phyloP scores from a whole-genome alignment of 257 asterid genomes.

The Solanum raphanifolium region DNA sequence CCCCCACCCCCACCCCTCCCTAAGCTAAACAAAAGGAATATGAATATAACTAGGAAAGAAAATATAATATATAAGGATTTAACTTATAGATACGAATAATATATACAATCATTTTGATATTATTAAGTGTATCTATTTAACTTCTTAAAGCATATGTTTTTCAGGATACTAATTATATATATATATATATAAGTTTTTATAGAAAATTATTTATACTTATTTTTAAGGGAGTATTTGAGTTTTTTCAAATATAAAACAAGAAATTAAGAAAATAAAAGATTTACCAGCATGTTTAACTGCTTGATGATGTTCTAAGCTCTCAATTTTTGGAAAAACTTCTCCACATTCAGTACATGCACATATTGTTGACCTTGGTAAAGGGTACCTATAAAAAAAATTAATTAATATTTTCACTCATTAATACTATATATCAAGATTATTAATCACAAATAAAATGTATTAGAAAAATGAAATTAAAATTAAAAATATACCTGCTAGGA shows the following conservation, averaged over 20 bases:
- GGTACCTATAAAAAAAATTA: conserved; percentile 33
- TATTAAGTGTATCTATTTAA: not conserved
- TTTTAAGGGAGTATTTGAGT: not conserved
- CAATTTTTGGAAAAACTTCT: conserved; percentile 79
- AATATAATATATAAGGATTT: not conserved
- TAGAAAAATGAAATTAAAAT: not conserved
- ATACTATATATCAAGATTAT: not conserved
- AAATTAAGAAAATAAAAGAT: not conserved
- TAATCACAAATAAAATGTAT: not conserved
- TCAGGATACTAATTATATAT: not conserved
- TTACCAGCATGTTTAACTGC: conserved; percentile 89
- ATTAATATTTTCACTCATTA: not conserved
- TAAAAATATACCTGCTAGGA: conserved; percentile 46
- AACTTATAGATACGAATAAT: not conserved
- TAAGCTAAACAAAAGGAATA: not conserved
- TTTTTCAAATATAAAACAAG: not conserved
- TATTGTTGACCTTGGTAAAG: conserved; percentile 65
- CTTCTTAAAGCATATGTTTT: not conserved
- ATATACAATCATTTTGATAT: not conserved
- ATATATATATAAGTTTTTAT: not conserved
- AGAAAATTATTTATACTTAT: not conserved
- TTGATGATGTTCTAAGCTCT: conserved; percentile 86
- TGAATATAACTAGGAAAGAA: not conserved
- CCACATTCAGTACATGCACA: conserved; percentile 87
- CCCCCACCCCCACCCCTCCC: not conserved